Evolutionary conservation across 805 yeast genomes (phyloP), one percentile per base, ranked within the genome.

Genomic region (Aciculoconidium aculeatum): DNA sequence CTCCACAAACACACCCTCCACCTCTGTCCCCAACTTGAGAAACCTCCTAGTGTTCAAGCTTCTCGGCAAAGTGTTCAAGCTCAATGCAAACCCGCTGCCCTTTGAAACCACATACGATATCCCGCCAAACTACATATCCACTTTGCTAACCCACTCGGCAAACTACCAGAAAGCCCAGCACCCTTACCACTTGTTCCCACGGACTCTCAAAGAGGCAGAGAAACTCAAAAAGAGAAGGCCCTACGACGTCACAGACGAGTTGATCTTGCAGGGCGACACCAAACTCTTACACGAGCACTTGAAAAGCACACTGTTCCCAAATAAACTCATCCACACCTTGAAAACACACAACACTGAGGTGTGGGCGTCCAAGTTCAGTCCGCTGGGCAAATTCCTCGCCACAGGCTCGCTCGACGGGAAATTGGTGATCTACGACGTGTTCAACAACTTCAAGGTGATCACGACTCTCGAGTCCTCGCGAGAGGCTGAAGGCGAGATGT

Each of bases 331-430:
- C 8, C 63, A 65, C 32, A 64, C 69, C 0, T 53, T 82, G 5
- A 40, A 55, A 1, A 61, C 65, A 24, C 92, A 83, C 45, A 52
- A 58, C 1, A 75, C 79, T 46, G 95, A 88, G 51, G 90, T 85
- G 8, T 88, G 96, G 96, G 80, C 67, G 47, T 66, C 81, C 9
- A 72, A 72, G 34, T 87, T 84, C 47, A 80, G 92, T 5, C 82
- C 86, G 25, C 70, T 72, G 55, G 96, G 96, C 3, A 68, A 66
- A 37, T 76, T 63, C 39, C 58, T 88, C 21, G 94, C 85, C n/a
- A 72, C 88, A 1, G 81, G 88, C 0, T 76, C 92, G 6, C 68
- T 75, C 10, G 94, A 85, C 48, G 67, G 75, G 5, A 61, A 67
- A 14, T 65, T 84, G 20, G 56, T 75, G 17, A 63, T 87, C 8